A percentile compares a stretch with the other conserved stretches of the same genome.
Evolutionary conservation across 768 basidiomycete species (phyloP).

Genomic region (Pleurotus eryngii): DNA sequence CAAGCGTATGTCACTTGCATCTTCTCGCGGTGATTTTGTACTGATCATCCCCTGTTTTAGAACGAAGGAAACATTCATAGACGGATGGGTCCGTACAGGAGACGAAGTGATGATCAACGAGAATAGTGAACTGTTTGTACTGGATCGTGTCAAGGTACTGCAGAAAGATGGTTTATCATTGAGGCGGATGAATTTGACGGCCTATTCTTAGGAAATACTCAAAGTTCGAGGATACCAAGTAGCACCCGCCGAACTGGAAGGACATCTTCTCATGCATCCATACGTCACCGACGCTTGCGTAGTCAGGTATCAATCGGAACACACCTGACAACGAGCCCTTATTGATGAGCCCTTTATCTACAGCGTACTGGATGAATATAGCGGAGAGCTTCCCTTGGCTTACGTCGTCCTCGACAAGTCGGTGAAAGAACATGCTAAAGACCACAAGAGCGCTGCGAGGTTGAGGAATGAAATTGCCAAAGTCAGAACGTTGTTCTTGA

Average conservation of each 20-base stretch:
- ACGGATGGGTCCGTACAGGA: slow-evolving; percentile 68
- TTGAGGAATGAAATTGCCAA: slow-evolving; percentile 50
- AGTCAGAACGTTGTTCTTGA: slow-evolving; percentile 31
- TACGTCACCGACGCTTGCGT: slow-evolving; percentile 63
- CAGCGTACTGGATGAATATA: slow-evolving; percentile 68
- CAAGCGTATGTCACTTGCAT: slow-evolving; percentile 43
- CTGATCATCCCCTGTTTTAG: slow-evolving; percentile 29
- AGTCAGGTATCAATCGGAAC: slow-evolving; percentile 28
- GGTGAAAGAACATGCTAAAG: slow-evolving; percentile 30
- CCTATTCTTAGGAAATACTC: slow-evolving; percentile 54
- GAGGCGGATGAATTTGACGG: too few species aligned
- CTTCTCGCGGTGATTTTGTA: slow-evolving; percentile 9
- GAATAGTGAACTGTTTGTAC: slow-evolving; percentile 60
- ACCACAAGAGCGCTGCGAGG: slow-evolving; percentile 28
- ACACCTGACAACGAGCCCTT: neutral
- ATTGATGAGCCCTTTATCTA: neutral
- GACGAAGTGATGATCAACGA: slow-evolving; percentile 65
- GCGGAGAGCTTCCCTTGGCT: slow-evolving; percentile 71
- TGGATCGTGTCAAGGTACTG: slow-evolving; percentile 71
- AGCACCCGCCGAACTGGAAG: slow-evolving; percentile 66
- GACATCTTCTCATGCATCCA: slow-evolving; percentile 56
- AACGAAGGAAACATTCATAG: slow-evolving; percentile 59
- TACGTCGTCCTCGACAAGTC: slow-evolving; percentile 55
- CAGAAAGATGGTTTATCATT: neutral
- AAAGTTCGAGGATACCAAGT: slow-evolving; percentile 64